These are phyloP conservation scores for Fusarium sp. DNA, from an alignment of 2,329 filamentous ascomycete genomes.

Conservation along the genomic window DNA sequence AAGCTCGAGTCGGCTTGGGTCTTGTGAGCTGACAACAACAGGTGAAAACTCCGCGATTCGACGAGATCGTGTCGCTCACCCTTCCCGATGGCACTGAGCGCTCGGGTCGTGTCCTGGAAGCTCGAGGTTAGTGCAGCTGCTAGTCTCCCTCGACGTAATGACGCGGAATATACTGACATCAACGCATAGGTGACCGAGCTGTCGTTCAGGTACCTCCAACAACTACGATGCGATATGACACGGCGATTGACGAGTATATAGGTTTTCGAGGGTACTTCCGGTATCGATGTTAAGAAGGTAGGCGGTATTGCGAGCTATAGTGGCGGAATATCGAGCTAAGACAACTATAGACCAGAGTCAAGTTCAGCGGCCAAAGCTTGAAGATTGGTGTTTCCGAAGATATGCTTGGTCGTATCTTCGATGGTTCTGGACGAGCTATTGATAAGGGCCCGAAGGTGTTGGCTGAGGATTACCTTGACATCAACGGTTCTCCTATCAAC, in stretches of 20 bases:
- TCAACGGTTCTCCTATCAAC: slow-evolving; percentile 99
- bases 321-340: slow-evolving; percentile 47
- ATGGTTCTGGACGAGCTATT: slow-evolving; percentile 97
- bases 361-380: slow-evolving; percentile 96
- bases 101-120: slow-evolving; percentile 96
- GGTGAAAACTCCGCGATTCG: slow-evolving; percentile 98
- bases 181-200: slow-evolving; percentile 82
- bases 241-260: slow-evolving; percentile 59
- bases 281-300: slow-evolving; percentile 99
- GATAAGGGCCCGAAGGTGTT: slow-evolving; percentile 99
- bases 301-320: slow-evolving; percentile 37
- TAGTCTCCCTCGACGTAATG: slow-evolving; percentile 14
- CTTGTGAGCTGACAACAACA: slow-evolving; percentile 58
- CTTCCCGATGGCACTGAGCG: slow-evolving; percentile 95
- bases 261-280: slow-evolving; percentile 97
- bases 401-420: slow-evolving; percentile 99
- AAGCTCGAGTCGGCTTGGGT: slow-evolving; percentile 9
- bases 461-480: slow-evolving; percentile 97
- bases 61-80: slow-evolving; percentile 97
- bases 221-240: slow-evolving; percentile 24
- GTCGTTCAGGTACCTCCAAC: slow-evolving; percentile 84
- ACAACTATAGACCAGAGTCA: slow-evolving; percentile 84
- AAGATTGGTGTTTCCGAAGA: slow-evolving; percentile 99
- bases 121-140: slow-evolving; percentile 78
- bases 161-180: slow-evolving; percentile 42